Conservation (phyloP, 768 basidiomycete genomes). For the Dendrothele bispora region DNA sequence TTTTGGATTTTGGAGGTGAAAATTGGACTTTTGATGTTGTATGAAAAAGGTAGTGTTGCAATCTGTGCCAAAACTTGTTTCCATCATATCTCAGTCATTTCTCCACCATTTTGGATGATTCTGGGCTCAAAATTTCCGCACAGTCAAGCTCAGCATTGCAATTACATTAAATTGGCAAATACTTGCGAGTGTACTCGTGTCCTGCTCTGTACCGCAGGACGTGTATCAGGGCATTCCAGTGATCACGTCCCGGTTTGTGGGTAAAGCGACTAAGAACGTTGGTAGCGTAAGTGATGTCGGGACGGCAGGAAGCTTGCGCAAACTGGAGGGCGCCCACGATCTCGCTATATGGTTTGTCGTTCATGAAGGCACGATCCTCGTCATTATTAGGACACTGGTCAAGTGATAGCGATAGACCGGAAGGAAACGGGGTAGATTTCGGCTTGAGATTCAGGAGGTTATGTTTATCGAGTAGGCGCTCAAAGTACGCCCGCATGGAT, state of each 20-base stretch:
- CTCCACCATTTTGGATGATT: no score
- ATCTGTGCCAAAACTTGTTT: no score
- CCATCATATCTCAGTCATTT: no score
- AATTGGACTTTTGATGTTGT: no score
- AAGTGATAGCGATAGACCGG: constrained; percentile 4
- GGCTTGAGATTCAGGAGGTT: constrained; percentile 8
- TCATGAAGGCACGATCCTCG: constrained; percentile 6
- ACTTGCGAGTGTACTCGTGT: no score
- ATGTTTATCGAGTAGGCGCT: constrained; percentile 11
- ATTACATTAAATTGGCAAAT: no score
- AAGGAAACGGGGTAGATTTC: constrained; percentile 10
- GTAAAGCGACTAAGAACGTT: background rate
- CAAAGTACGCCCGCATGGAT: constrained; percentile 7
- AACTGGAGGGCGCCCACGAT: constrained; percentile 6
- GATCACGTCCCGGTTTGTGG: constrained; percentile 1
- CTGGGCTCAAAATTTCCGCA: no score
- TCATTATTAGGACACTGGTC: background rate
- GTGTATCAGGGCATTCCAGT: constrained; percentile 4
- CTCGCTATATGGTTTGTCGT: constrained; percentile 8
- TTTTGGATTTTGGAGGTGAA: no score
- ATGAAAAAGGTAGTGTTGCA: no score
- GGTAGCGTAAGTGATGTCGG: background rate
- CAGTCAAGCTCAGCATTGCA: no score
- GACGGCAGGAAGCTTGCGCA: background rate
- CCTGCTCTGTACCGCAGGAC: background rate